These are phyloP conservation scores for Paraphaeosphaeria minitans DNA, from an alignment of 2,329 filamentous ascomycete species.

Conservation along the genomic window DNA sequence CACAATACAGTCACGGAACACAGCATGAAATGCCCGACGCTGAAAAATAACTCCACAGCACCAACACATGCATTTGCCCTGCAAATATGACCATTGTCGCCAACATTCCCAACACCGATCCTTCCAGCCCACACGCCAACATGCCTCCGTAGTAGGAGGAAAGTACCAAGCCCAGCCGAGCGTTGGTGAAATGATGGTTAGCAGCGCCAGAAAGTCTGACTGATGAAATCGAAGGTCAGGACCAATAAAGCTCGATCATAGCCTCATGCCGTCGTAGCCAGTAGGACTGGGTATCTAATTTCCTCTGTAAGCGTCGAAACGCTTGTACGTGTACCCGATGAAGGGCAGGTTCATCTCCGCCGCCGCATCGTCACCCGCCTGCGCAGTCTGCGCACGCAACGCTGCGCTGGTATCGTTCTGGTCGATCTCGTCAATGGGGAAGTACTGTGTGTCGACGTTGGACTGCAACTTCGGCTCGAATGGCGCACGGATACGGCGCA, in stretches of 20 bases:
- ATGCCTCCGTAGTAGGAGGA: slow-evolving; percentile 1
- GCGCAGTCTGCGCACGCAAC: slow-evolving; percentile 80
- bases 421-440: slow-evolving; percentile 97
- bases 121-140: background rate
- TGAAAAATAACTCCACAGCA: background rate
- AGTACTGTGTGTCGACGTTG: slow-evolving; percentile 96
- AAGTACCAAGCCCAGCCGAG: background rate
- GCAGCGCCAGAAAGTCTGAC: slow-evolving; percentile 16
- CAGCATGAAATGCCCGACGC: background rate
- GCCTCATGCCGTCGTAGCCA: slow-evolving; percentile 13
- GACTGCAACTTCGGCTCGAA: slow-evolving; percentile 94
- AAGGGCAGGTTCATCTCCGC: slow-evolving; percentile 96
- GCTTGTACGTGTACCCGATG: slow-evolving; percentile 97
- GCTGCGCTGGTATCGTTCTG: slow-evolving; percentile 92
- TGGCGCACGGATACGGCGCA: slow-evolving; percentile 90
- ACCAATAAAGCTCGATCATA: slow-evolving; percentile 6
- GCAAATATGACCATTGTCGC: slow-evolving; percentile 4
- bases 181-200: slow-evolving; percentile 5
- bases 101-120: background rate
- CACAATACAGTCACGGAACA: background rate
- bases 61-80: slow-evolving; percentile 8
- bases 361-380: slow-evolving; percentile 73
- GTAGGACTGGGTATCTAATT: slow-evolving; percentile 31
- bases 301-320: slow-evolving; percentile 73
- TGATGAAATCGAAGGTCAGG: background rate